Base-by-base conservation (phyloP, 2,329 filamentous ascomycete species). In the Curvularia sp. region DNA sequence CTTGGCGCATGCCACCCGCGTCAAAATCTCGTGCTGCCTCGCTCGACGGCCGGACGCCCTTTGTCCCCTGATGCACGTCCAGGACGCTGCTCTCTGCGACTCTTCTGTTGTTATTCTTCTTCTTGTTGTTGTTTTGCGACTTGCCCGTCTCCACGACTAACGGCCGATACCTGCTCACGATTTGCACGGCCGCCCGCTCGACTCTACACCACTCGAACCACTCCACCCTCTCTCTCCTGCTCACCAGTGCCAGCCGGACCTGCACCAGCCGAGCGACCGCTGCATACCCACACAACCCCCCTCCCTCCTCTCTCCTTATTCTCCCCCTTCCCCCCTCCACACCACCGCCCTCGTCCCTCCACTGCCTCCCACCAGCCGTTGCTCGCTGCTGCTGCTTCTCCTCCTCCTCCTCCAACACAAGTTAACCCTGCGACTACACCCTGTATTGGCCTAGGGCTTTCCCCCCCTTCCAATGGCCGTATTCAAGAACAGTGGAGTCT, bases 381-480 rank as follows among this genome's bases (percentile, higher is more conserved):
- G 41, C 60, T 38, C 39, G 7, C 38, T 41, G 8, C 19, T 12
- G 8, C 8, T 5, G n/a, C 38, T 21, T 8, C 38, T 13, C 1
- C 38, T 13, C 10, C 38, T 41, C 38, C 9, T 13, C 18, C 38
- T 41, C 38, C 18, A 21, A 1, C 10, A 21, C 19, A 19, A 10
- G 25, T 46, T 27, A 28, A 28, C 58, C 34, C 53, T 57, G 38
- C 55, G 49, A 42, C 48, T 28, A 25, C 53, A 32, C 55, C 59
- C n/a, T 53, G 47, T 39, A 45, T 49, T 42, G 61, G 50, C 55
- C 59, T 25, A 46, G 57, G 46, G 46, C 53, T 32, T 46, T 18
- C 55, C 46, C 58, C 61, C 68, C 63, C 15, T 36, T 36, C 30
- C 32, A 36, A 74, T 74, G 73, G 71, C 71, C 61, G 60, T 65